phyloP scores from a whole-genome alignment of 441 rosid species.

The Aquilaria agallochum region DNA sequence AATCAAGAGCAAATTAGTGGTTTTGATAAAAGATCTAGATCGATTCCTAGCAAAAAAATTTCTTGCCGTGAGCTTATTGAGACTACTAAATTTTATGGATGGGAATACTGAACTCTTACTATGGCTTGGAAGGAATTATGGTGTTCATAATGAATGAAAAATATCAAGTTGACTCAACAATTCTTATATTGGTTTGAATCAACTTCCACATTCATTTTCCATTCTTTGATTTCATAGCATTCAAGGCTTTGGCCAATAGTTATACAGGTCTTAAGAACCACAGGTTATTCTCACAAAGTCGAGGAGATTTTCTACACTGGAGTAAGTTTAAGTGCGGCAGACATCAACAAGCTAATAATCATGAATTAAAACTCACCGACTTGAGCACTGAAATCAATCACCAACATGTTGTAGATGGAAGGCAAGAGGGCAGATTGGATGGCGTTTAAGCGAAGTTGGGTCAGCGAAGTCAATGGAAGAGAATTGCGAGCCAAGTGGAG shows the following conservation, averaged over 20 bases:
- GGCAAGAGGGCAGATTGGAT: conserved; percentile 50
- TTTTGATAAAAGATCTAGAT: conserved; percentile 82
- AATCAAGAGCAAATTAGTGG: conserved; percentile 53
- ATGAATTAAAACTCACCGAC: conserved; percentile 63
- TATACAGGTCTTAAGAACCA: conserved; percentile 63
- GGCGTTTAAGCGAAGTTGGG: conserved; percentile 18
- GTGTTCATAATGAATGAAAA: conserved; percentile 57
- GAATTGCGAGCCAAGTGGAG: conserved; percentile 34
- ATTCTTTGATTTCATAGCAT: conserved; percentile 46
- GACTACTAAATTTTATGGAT: conserved; percentile 67
- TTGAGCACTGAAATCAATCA: conserved; percentile 59
- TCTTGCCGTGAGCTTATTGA: conserved; percentile 41
- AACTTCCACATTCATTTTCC: conserved; percentile 68
- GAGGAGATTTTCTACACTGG: conserved; percentile 63
- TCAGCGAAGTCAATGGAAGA: conserved; percentile 33
- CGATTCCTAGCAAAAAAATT: conserved; percentile 52
- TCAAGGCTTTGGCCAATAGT: conserved; percentile 54
- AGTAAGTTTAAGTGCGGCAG: conserved; percentile 65
- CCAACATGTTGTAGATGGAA: conserved; percentile 49
- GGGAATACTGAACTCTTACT: conserved; percentile 51
- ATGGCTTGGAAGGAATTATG: conserved; percentile 63
- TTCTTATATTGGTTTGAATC: conserved; percentile 67
- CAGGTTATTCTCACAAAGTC: conserved; percentile 55
- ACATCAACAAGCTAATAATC: conserved; percentile 73
- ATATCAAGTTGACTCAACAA: conserved; percentile 49